Base-by-base conservation (phyloP, 257 asterid genomes). In the Lantana camara region DNA sequence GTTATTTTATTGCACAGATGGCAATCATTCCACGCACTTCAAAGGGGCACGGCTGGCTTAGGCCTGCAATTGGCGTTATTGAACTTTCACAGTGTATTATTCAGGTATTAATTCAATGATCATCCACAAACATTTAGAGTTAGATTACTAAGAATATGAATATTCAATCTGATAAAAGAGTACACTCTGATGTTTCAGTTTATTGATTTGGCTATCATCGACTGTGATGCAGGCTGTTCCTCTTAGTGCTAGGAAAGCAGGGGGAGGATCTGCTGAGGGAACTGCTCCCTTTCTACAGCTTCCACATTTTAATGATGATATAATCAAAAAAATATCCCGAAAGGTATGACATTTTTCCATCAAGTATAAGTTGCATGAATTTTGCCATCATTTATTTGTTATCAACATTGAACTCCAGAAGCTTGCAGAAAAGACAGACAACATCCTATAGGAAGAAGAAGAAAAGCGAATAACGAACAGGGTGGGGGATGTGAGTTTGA, bases 31-130 rank as follows among this genome's bases (percentile, higher is more conserved):
- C 98, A 46, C 93, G 91, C 68, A 77, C 77, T 71, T 60, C 83
- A 10, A 85, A 82, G 79, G 96, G 95, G 68, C 96, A 85, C 42
- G 96, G 97, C 70, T 92, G 98, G 98, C 87, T 92, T 47, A 83
- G 96, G 73, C 97, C 98, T 52, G 77, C 97, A 15, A 22, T 84
- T 23, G 98, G 95, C 64, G 88, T 85, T 44, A 55, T 89, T 71
- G 98, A 92, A 80, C 95, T 92, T 16, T 87, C 95, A 49, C 98
- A 92, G 73, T 79, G 95, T 76, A 77, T 92, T 69, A 73, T 80
- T 69, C 98, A 92, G 98, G 98, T 92, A 66, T 21, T 15, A 44
- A 15, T 48, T 70, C 64, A 60, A 70, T 16, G 38, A 64, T 45
- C 42, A 35, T 59, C 29, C 37, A 3, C 27, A 45, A 46, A 32